A percentile compares a stretch with the other conserved stretches of the same genome.
These are phyloP conservation scores for Ambispora gerdemannii DNA, from an alignment of 192 early-diverging fungal species.

Conservation along the genomic window DNA sequence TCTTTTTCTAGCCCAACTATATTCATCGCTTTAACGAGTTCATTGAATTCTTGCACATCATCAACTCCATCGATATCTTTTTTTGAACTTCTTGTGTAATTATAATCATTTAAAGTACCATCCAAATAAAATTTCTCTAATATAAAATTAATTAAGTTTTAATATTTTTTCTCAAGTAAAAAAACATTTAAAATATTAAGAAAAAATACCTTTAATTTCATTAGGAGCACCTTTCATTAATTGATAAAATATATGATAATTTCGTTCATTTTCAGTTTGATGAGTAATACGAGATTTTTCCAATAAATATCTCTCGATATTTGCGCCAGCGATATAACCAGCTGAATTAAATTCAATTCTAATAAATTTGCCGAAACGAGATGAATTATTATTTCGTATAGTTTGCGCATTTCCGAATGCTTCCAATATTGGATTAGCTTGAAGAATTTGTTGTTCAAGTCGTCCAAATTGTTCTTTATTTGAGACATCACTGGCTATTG, in stretches of 20 bases:
- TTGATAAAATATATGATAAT: constrained; percentile 99
- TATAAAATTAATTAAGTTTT: constrained; percentile 11
- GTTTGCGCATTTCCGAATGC: constrained; percentile 99
- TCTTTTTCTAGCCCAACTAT: constrained; percentile 77
- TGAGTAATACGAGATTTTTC: constrained; percentile 96
- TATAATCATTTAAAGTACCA: constrained; percentile 72
- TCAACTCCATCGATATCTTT: constrained; percentile 92
- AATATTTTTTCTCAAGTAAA: not conserved
- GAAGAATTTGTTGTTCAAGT: constrained; percentile 89
- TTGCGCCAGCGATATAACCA: constrained; percentile 83
- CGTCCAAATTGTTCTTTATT: constrained; percentile 44
- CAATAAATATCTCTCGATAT: constrained; percentile 95
- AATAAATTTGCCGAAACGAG: constrained; percentile 99
- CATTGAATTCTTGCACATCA: constrained; percentile 77
- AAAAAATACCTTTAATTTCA: constrained; percentile 61
- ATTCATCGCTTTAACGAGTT: constrained; percentile 71
- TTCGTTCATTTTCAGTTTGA: constrained; percentile 88
- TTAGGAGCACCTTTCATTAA: constrained; percentile 81
- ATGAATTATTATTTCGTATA: constrained; percentile 98
- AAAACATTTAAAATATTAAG: not conserved
- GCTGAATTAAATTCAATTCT: constrained; percentile 89
- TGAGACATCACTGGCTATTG: constrained; percentile 68
- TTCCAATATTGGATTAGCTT: constrained; percentile 97
- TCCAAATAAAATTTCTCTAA: constrained; percentile 72
- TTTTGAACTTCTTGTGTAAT: constrained; percentile 78